Conservation (phyloP, 2,329 filamentous ascomycete genomes). For the Xylariaceae sp. region DNA sequence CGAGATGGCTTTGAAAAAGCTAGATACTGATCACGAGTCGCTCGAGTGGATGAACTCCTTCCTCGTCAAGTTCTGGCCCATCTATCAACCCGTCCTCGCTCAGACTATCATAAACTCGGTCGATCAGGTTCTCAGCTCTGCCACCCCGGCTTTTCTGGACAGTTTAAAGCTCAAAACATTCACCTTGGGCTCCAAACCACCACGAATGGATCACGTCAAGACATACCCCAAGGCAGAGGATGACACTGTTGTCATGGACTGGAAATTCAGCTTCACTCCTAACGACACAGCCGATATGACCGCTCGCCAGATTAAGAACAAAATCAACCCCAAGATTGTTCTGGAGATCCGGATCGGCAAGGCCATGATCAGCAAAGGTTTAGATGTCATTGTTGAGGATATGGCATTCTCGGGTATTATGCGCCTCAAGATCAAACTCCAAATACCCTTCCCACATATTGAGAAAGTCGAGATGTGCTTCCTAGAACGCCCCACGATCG, state of each 20-base stretch:
- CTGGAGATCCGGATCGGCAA: conserved; percentile 94
- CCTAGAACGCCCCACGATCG: conserved; percentile 80
- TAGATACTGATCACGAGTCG: conserved; percentile 88
- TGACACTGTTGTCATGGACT: conserved; percentile 97
- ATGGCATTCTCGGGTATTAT: conserved; percentile 95
- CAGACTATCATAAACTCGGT: conserved; percentile 90
- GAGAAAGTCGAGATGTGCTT: conserved; percentile 95
- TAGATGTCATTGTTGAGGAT: conserved; percentile 96
- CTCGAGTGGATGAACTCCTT: conserved; percentile 99
- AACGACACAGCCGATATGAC: conserved; percentile 94
- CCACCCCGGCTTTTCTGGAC: conserved; percentile 88
- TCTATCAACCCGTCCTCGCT: conserved; percentile 90
- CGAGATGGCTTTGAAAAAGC: conserved; percentile 78
- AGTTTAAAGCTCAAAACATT: conserved; percentile 92
- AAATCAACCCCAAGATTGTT: conserved; percentile 94
- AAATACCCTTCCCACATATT: conserved; percentile 91
- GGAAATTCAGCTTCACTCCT: conserved; percentile 99
- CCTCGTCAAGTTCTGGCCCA: conserved; percentile 98
- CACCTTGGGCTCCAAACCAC: conserved; percentile 89
- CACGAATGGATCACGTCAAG: conserved; percentile 95
- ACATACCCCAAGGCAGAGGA: conserved; percentile 95
- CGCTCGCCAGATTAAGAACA: conserved; percentile 82
- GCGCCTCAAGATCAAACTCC: conserved; percentile 96
- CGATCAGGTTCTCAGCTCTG: conserved; percentile 89
- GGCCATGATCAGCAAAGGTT: conserved; percentile 91